Evolutionary conservation across 495 filamentous ascomycete genomes (phyloP), one percentile per base, ranked within the genome.

Genomic region (Neurospora sp.): DNA sequence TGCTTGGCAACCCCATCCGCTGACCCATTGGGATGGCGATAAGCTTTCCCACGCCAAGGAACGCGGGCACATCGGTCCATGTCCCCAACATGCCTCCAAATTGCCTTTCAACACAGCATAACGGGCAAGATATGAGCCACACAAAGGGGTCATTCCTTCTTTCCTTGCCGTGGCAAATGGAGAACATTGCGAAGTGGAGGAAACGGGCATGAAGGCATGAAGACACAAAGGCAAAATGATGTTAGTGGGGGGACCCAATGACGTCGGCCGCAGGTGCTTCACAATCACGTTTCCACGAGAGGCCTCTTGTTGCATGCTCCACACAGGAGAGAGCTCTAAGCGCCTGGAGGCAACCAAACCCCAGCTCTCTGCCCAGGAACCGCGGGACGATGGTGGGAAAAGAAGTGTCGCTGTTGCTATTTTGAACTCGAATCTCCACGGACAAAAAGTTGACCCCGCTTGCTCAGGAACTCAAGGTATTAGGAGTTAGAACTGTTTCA

Each of bases 261-360:
- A 82, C 78, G 78, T 82, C 79, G 77, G 9, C 42, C 38, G 38
- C 69, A 76, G 70, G 37, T 66, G 54, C 54, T 66, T 66, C 54
- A 6, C 10, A 23, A 23, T 54, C 46, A 54, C 46, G 46, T 11
- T 11, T 59, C 48, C 72, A 70, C 66, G 37, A 74, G 79, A 79
- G 78, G 78, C 78, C 78, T 80, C 78, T 42, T 62, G 54, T 31
- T 74, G 75, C 74, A 42, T 77, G 74, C 76, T 77, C 78, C 79
- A 82, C 76, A 80, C 77, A 81, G 69, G 69, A 35, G 41, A 27
- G 70, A 46, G 46, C 77, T 77, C 74, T 82, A 82, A 82, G 81
- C 81, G 81, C 81, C 77, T 74, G 72, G 73, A 69, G 71, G 69
- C 54, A 66, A 35, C 54, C 54, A 35, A 35, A 35, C 27, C 27